A percentile compares a stretch with the other conserved stretches of the same genome.
These are phyloP conservation scores for Lycium ferocissimum DNA, from an alignment of 257 asterid species.

Conservation along the genomic window DNA sequence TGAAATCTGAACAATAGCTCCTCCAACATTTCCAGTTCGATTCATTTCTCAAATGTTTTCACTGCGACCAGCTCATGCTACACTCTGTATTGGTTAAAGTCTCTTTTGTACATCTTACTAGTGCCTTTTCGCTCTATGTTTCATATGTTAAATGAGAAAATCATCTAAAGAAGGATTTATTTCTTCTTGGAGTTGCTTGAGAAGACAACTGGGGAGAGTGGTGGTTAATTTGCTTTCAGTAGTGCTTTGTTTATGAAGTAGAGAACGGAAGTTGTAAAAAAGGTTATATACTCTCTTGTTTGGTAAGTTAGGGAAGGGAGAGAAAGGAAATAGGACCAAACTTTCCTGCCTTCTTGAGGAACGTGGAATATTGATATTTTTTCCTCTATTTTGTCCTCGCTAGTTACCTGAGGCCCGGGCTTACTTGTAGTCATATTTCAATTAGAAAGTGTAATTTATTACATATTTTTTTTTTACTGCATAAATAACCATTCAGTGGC, in stretches of 20 bases:
- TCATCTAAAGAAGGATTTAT: not conserved
- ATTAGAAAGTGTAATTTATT: no score
- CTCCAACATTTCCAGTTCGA: conserved; percentile 5
- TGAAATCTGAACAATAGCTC: conserved; percentile 16
- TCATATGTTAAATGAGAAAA: not conserved
- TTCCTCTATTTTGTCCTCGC: not conserved
- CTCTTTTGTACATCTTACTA: not conserved
- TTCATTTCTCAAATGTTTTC: not conserved
- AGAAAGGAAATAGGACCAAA: no score
- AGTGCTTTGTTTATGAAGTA: not conserved
- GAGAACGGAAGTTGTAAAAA: not conserved
- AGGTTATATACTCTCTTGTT: not conserved
- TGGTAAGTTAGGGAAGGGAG: not conserved
- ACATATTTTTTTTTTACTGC: no score
- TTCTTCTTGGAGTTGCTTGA: not conserved
- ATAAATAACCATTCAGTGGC: no score
- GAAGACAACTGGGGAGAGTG: not conserved
- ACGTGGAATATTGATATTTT: no score
- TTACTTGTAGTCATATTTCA: no score
- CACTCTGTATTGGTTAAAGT: not conserved
- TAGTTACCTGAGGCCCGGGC: no score
- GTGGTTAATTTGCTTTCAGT: not conserved
- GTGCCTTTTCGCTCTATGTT: not conserved
- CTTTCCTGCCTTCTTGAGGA: no score
- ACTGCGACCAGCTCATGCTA: not conserved